Percentiles rank a stretch among this genome's conserved stretches.
Conservation (phyloP, 1,284 basidiomycete species). For the Phellopilus nigrolimitatus region DNA sequence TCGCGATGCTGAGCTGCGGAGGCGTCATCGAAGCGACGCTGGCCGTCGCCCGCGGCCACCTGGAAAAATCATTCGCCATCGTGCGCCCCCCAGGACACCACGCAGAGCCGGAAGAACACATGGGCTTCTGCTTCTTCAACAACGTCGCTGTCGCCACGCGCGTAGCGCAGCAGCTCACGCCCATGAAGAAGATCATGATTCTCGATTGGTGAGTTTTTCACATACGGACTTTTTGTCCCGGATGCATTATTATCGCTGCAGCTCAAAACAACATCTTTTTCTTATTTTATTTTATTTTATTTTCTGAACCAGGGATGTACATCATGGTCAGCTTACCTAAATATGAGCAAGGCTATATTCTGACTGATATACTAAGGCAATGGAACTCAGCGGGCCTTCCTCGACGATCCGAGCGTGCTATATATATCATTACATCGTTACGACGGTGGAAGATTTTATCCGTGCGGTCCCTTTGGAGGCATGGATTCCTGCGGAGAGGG, state of each 20-base stretch:
- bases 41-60: slow-evolving; percentile 77
- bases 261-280: too few relatives aligned
- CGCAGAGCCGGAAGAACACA: slow-evolving; percentile 94
- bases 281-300: slow-evolving; percentile 20
- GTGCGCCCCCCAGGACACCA: slow-evolving; percentile 98
- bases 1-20: slow-evolving; percentile 88
- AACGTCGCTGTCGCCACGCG: slow-evolving; percentile 92
- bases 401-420: slow-evolving; percentile 86
- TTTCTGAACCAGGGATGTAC: slow-evolving; percentile 76
- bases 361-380: too few relatives aligned
- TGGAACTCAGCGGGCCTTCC: slow-evolving; percentile 94
- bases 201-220: slow-evolving; percentile 81
- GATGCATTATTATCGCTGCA: too few relatives aligned
- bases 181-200: slow-evolving; percentile 81
- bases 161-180: slow-evolving; percentile 68
- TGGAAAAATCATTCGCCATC: slow-evolving; percentile 91
- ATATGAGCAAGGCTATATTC: background rate
- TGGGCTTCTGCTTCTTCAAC: slow-evolving; percentile 99
- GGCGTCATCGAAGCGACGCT: slow-evolving; percentile 91
- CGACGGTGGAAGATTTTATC: slow-evolving; percentile 89
- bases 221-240: too few relatives aligned
- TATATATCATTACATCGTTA: slow-evolving; percentile 97
- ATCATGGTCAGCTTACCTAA: slow-evolving; percentile 64
- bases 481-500: slow-evolving; percentile 85
- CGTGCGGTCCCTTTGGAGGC: slow-evolving; percentile 85